Percentiles rank a stretch among this genome's conserved stretches.
phyloP scores from a whole-genome alignment of 1,139 yeast species.

The Yamadazyma taylorii region DNA sequence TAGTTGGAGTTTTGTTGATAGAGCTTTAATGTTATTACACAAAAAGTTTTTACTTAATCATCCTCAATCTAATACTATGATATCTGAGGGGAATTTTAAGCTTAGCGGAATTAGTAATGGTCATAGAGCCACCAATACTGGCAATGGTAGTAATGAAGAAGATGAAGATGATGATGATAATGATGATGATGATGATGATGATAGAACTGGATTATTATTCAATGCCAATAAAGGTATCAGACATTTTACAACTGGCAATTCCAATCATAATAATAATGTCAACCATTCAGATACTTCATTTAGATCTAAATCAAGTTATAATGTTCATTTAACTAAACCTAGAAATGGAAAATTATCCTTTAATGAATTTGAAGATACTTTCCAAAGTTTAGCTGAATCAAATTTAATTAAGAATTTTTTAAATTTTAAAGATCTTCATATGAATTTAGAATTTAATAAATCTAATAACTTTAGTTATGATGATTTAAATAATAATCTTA shows the following conservation, averaged over 20 bases:
- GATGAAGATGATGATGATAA: slow-evolving; percentile 4
- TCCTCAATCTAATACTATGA: slow-evolving; percentile 3
- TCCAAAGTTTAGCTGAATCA: slow-evolving; percentile 39
- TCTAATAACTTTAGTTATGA: slow-evolving; percentile 43
- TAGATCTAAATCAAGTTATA: slow-evolving; percentile 9
- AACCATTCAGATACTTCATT: background rate
- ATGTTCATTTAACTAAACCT: slow-evolving; percentile 19
- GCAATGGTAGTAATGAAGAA: slow-evolving; percentile 3
- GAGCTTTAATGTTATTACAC: slow-evolving; percentile 55
- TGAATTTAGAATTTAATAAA: slow-evolving; percentile 37
- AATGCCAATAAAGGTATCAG: background rate
- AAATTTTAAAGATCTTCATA: slow-evolving; percentile 30
- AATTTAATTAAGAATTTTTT: slow-evolving; percentile 37
- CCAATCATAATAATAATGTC: background rate
- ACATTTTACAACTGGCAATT: no score
- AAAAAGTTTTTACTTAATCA: slow-evolving; percentile 48
- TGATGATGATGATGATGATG: slow-evolving; percentile 7
- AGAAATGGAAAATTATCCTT: slow-evolving; percentile 32
- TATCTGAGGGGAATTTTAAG: slow-evolving; percentile 10
- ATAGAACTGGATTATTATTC: background rate
- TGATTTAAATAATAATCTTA: slow-evolving; percentile 50
- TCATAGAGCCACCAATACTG: no score
- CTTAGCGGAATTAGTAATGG: no score
- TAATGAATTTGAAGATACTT: slow-evolving; percentile 43
- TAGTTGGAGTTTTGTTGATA: slow-evolving; percentile 56